Evolutionary conservation across 2,329 filamentous ascomycete genomes (phyloP).

Genomic region (Xylariaceae sp.): DNA sequence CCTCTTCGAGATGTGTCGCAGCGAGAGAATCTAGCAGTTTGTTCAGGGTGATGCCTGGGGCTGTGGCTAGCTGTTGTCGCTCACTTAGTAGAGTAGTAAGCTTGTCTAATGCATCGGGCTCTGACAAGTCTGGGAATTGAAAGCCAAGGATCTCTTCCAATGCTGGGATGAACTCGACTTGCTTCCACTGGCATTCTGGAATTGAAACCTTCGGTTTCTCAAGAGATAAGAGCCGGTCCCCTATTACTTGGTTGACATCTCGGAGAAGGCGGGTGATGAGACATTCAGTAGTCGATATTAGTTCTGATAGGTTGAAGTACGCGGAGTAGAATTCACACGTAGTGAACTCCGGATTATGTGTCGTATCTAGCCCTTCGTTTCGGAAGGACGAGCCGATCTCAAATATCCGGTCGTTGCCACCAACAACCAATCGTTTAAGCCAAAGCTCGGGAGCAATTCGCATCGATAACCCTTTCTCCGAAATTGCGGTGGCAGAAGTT

Average conservation of each 20-base stretch:
- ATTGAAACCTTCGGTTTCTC: conserved; percentile 54
- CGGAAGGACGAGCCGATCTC: conserved; percentile 93
- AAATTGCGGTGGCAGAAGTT: conserved; percentile 78
- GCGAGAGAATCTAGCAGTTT: conserved; percentile 83
- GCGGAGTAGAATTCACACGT: conserved; percentile 97
- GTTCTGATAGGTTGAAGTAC: conserved; percentile 75
- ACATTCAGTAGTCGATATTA: conserved; percentile 78
- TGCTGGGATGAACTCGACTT: conserved; percentile 81
- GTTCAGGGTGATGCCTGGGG: conserved; percentile 56
- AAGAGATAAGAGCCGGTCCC: conserved; percentile 51
- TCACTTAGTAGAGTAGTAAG: conserved; percentile 62
- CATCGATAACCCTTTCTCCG: conserved; percentile 73
- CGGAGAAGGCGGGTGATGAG: conserved; percentile 67
- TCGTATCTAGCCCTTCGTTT: conserved; percentile 89
- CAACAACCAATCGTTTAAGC: conserved; percentile 89
- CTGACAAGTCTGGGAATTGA: conserved; percentile 67
- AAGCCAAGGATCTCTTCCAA: conserved; percentile 72
- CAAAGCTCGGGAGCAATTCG: conserved; percentile 94
- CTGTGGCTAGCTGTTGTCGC: conserved; percentile 68
- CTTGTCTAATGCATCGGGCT: conserved; percentile 60
- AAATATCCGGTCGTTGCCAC: conserved; percentile 86
- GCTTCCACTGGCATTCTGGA: conserved; percentile 62
- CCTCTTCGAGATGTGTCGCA: conserved; percentile 76
- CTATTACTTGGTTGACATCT: conserved; percentile 54
- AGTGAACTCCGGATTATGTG: conserved; percentile 96